A percentile compares a stretch with the other conserved stretches of the same genome.
phyloP scores from a whole-genome alignment of 176 grass and related monocot genomes.

The Bonia amplexicaulis region DNA sequence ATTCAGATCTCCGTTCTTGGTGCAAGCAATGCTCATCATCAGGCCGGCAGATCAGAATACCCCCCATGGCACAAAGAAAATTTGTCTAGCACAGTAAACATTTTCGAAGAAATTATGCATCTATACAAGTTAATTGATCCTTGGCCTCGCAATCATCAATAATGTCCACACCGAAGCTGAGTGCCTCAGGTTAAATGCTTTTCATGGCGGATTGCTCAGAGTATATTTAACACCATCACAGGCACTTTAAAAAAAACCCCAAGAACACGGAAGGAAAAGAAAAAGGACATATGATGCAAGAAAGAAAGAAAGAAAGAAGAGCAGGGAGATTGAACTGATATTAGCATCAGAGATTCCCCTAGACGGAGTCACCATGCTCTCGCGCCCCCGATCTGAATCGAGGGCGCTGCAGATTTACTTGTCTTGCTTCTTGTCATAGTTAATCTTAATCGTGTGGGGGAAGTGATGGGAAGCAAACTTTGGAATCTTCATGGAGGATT shows the following conservation, averaged over 20 bases:
- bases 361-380: conserved; percentile 42
- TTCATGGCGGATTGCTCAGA: not conserved
- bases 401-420: conserved; percentile 34
- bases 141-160: not conserved
- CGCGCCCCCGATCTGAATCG: not conserved
- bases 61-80: not conserved
- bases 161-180: not conserved
- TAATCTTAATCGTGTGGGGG: not conserved
- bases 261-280: not conserved
- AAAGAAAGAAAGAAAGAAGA: not conserved
- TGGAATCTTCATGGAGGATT: not conserved
- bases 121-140: not conserved
- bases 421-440: conserved; percentile 20
- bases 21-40: conserved; percentile 32
- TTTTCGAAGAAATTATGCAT: not conserved
- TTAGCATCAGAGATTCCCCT: conserved; percentile 55
- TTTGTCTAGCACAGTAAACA: not conserved
- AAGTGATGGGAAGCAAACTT: not conserved
- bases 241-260: not conserved
- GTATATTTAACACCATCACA: not conserved
- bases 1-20: conserved; percentile 39
- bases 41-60: conserved; percentile 23
- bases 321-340: not conserved
- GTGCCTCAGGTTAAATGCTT: not conserved
- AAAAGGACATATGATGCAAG: not conserved